These are phyloP conservation scores for Hypholoma sublateritium DNA, from an alignment of 768 basidiomycete species.

Conservation along the genomic window DNA sequence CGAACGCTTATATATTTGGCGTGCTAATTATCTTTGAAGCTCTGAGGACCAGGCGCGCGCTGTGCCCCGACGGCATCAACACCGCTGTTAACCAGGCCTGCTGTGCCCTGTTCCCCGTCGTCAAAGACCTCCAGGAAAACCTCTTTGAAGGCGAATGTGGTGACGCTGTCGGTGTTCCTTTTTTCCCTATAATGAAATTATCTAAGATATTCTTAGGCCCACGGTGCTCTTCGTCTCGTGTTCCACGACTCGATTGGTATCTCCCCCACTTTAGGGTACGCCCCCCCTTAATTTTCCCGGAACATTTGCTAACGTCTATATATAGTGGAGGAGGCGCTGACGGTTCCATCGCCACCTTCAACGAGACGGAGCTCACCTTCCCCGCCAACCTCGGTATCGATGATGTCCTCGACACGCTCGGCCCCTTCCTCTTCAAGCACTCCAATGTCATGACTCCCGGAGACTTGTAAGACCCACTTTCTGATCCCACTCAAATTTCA, in stretches of 20 bases:
- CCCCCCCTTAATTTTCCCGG: neutral
- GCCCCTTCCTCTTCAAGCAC: slow-evolving; percentile 31
- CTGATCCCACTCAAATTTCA: neutral
- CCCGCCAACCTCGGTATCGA: slow-evolving; percentile 43
- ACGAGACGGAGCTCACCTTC: slow-evolving; percentile 41
- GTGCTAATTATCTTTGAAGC: neutral
- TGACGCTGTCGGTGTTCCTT: neutral
- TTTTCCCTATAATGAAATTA: neutral
- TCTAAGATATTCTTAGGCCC: neutral
- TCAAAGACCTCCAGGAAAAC: neutral
- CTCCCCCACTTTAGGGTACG: neutral
- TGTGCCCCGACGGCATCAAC: neutral
- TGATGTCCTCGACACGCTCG: slow-evolving; percentile 36
- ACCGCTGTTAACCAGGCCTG: neutral
- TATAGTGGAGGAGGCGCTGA: slow-evolving; percentile 44
- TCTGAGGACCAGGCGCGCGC: neutral
- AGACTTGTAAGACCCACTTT: slow-evolving; percentile 39
- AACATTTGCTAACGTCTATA: neutral
- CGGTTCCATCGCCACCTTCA: slow-evolving; percentile 49
- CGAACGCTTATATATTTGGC: neutral
- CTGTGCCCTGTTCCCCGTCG: neutral
- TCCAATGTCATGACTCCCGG: slow-evolving; percentile 34
- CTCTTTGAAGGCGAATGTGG: neutral
- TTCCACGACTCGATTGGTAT: neutral
- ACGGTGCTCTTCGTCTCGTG: neutral